Evolutionary conservation across 2,329 filamentous ascomycete species (phyloP), one percentile per base, ranked within the genome.

Genomic region (Gnomoniopsis sp.): DNA sequence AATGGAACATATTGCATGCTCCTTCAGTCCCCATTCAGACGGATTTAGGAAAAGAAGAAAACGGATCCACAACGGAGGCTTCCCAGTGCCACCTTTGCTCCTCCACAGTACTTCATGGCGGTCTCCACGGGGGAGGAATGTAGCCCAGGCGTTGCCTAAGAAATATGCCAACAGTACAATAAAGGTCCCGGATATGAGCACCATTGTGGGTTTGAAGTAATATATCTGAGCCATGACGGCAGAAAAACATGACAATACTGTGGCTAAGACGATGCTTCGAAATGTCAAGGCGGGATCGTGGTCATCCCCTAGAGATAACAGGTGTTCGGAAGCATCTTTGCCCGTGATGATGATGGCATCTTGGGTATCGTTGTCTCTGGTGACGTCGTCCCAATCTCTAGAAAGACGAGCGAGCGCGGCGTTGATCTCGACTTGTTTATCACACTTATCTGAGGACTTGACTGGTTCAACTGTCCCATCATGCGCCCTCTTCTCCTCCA

Each of bases 151-250:
- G 10, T 79, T 79, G 10, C 82, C 82, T 2, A 78, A 52, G 51
- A 84, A 83, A 68, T 84, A 84, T 14, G 79, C 78, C 49, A 85
- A 82, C 44, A 85, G 75, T 6, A 83, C 80, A 53, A 84, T 82
- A 56, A 84, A 84, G 0, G 80, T 83, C 41, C 80, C 80, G 17
- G 74, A 73, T 19, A 84, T 79, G 3, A 72, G 73, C 38, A 79
- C 66, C 1, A 41, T 2, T 0, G 80, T 84, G 0, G 80, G 80
- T 74, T 83, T 83, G 67, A 80, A 83, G 78, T 82, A 46, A 62
- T 85, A 85, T 49, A 85, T 84, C 65, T 83, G 80, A 53, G 70
- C 74, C 77, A 85, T 81, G 47, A 80, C 76, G 23, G 81, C 78
- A 62, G 83, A 80, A 64, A 85, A 84, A 12, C 74, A 76, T 0